Evolutionary conservation across 768 basidiomycete genomes (phyloP), one percentile per base, ranked within the genome.

Genomic region (Omphalotus guepiniiformis): DNA sequence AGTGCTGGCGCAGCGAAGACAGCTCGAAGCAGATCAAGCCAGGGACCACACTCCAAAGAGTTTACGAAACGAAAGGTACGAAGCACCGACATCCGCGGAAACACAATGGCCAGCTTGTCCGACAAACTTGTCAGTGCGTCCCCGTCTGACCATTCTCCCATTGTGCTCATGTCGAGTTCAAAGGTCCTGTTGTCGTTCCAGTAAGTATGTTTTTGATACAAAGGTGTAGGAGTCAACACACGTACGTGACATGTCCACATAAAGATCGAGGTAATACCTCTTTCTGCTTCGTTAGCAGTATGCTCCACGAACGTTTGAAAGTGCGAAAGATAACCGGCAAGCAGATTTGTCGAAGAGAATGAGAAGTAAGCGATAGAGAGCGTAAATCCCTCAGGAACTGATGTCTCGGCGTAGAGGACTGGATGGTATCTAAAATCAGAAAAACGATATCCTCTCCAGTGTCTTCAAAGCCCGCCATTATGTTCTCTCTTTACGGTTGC

Each of bases 171-270:
- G 12, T 47, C 38, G 29, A 47, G 46, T 29, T 47, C 46, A 21
- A 47, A 47, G 15, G 37, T 27, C 16, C 46, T 47, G 23, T 9
- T 9, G 30, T 9, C 9, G 30, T n/a, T 9, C 30, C 30, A 32
- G n/a, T n/a, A n/a, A n/a, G n/a, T n/a, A n/a, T n/a, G n/a, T n/a
- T n/a, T n/a, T n/a, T n/a, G n/a, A n/a, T n/a, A n/a, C n/a, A n/a
- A n/a, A n/a, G n/a, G n/a, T n/a, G n/a, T n/a, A n/a, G n/a, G n/a
- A n/a, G n/a, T n/a, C n/a, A 30, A 27, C 8, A 13, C n/a, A 40
- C 46, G 46, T 38, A 47, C 46, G 46, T 47, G 38, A 47, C 46
- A 47, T 47, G 36, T 39, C 30, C 37, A 30, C 46, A 47, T 18
- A 47, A 39, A 16, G 36, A 23, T 21, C 13, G 25, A 47, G 46